Percentiles rank a stretch among this genome's conserved stretches.
Conservation (phyloP, 306 rosid species). For the Quercus rubra region DNA sequence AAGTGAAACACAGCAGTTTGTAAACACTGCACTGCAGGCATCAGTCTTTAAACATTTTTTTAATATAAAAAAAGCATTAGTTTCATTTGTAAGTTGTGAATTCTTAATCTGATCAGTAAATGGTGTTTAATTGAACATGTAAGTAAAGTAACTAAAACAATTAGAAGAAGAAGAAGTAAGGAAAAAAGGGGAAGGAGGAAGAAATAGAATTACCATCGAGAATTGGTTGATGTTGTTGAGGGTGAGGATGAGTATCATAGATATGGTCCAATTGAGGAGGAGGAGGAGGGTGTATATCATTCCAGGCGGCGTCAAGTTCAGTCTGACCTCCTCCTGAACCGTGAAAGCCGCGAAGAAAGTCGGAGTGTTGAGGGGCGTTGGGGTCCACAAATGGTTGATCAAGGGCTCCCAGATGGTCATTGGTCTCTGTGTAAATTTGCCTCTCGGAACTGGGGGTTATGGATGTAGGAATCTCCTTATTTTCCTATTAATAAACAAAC, state of each 20-base stretch:
- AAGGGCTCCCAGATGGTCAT: constrained; percentile 33
- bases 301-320: constrained; percentile 76
- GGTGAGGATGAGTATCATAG: constrained; percentile 25
- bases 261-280: constrained; percentile 28
- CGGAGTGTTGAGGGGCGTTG: constrained; percentile 62
- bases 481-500: constrained; percentile 38
- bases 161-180: too few relatives aligned
- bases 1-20: too few relatives aligned
- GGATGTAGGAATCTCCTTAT: constrained; percentile 81
- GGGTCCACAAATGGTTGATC: constrained; percentile 63
- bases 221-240: constrained; percentile 57
- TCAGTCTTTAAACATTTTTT: too few relatives aligned
- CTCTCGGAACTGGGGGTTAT: constrained; percentile 43
- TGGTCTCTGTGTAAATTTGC: constrained; percentile 33
- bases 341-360: constrained; percentile 68
- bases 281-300: constrained; percentile 58
- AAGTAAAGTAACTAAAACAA: too few relatives aligned
- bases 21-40: too few relatives aligned
- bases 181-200: background rate
- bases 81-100: too few relatives aligned
- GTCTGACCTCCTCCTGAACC: constrained; percentile 35
- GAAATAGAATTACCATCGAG: constrained; percentile 51
- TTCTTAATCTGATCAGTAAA: too few relatives aligned
- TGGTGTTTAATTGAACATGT: too few relatives aligned
- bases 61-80: too few relatives aligned